Evolutionary conservation across 768 basidiomycete genomes (phyloP).

Genomic region (Lepiota venenata): DNA sequence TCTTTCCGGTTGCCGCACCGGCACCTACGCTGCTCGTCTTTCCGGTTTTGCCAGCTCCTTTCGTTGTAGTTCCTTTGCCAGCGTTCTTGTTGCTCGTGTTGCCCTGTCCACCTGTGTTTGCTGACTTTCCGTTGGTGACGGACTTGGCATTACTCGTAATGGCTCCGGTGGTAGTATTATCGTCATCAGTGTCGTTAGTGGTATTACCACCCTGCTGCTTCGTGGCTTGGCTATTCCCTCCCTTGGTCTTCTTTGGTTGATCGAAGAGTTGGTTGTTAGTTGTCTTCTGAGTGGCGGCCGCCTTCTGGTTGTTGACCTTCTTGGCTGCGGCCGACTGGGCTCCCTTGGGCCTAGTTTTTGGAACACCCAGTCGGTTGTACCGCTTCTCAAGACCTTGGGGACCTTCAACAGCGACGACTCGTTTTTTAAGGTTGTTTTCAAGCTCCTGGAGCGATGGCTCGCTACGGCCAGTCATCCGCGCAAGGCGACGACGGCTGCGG

Average conservation of each 20-base stretch:
- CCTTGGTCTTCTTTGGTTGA: constrained; percentile 8
- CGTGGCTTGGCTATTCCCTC: not conserved
- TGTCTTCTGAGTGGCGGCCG: constrained; percentile 2
- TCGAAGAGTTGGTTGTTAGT: not conserved
- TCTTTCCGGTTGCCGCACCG: not conserved
- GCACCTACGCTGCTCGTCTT: not conserved
- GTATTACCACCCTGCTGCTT: not conserved
- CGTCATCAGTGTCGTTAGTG: not conserved
- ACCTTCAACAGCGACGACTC: constrained; percentile 33
- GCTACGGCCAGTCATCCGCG: constrained; percentile 51
- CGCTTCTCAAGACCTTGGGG: constrained; percentile 26
- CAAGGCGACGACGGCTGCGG: constrained; percentile 48
- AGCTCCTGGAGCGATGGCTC: constrained; percentile 35
- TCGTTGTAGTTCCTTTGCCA: not conserved
- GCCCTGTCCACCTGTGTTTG: not conserved
- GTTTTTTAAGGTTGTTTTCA: constrained; percentile 32
- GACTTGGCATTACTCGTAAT: not conserved
- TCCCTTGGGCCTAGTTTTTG: constrained; percentile 10
- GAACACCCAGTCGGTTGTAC: constrained; percentile 22
- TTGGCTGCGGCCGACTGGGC: constrained; percentile 12
- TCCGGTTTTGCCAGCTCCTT: not conserved
- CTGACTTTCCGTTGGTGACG: not conserved
- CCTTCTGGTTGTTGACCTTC: constrained; percentile 24
- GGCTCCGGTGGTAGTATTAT: not conserved
- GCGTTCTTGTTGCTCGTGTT: too few relatives aligned